Evolutionary conservation across 305 asterid genomes (phyloP), one percentile per base, ranked within the genome.

Genomic region (Solanum hybrid): DNA sequence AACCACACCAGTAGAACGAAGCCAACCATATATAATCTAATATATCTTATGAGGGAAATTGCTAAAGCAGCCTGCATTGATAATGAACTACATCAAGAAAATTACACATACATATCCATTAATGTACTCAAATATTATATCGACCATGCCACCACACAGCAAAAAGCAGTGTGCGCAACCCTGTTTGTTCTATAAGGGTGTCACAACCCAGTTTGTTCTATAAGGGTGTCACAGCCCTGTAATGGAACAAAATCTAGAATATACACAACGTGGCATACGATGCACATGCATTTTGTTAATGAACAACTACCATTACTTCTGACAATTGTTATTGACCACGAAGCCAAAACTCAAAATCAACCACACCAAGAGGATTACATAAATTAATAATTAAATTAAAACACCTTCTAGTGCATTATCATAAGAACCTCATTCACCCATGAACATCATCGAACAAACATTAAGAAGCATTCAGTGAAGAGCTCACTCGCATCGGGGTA

Each of bases 271-370:
- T 13, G 11, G 75, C 88, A 85, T 20, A 11, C 22, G 4, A 57
- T 22, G 88, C 31, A 57, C 45, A 29, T 29, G 75, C 39, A 31
- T 45, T 51, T 51, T 85, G 39, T 57, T 22, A 51, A 17, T 84
- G 88, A 29, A 31, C 88, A 85, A 85, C 88, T 32, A 57, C 45
- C 77, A 57, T 57, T 61, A 31, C 77, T 51, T 57, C 22, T 51
- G 77, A 32, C 76, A 85, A 57, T 32, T 85, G 12, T 85, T 51
- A 72, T 57, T 22, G 31, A 85, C 31, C 45, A 31, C 10, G 88
- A 85, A 70, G 77, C 77, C 45, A 85, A 85, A 85, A 57, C 77
- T 85, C 77, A 85, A 85, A 85, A 85, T 17, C 45, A 85, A 85
- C 45, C 77, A 31, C 41, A 32, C 77, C 45, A 85, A 85, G 37